Percentiles rank a stretch among this genome's conserved stretches.
These are phyloP conservation scores for Aureobasidium sp. DNA, from an alignment of 2,329 filamentous ascomycete genomes.

Conservation along the genomic window DNA sequence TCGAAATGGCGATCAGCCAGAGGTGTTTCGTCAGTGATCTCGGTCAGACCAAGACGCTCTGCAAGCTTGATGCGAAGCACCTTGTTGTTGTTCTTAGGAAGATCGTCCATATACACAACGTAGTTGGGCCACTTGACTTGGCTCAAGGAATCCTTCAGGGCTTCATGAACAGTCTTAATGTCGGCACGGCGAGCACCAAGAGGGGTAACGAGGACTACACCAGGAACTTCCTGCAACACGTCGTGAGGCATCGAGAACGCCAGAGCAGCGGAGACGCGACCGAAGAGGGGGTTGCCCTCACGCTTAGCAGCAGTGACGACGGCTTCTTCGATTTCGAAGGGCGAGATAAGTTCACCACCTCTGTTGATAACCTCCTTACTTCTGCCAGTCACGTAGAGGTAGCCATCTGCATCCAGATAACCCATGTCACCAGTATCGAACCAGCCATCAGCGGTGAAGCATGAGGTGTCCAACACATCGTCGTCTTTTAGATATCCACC, in stretches of 20 bases:
- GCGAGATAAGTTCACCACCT: constrained; percentile 51
- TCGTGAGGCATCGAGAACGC: constrained; percentile 47
- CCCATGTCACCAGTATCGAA: constrained; percentile 50
- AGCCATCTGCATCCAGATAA: constrained; percentile 44
- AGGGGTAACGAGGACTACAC: constrained; percentile 44
- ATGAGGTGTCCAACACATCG: constrained; percentile 36
- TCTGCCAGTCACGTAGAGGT: constrained; percentile 47
- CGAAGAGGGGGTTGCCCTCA: constrained; percentile 36
- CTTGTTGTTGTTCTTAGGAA: constrained; percentile 52
- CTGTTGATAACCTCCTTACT: constrained; percentile 52
- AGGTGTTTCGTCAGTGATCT: constrained; percentile 38
- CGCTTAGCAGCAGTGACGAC: constrained; percentile 41
- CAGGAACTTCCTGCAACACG: constrained; percentile 50
- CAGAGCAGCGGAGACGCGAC: constrained; percentile 42
- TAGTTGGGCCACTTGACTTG: constrained; percentile 47
- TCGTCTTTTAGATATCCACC: constrained; percentile 42
- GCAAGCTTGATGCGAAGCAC: constrained; percentile 47
- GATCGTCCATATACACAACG: constrained; percentile 48
- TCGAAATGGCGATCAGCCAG: constrained; percentile 43
- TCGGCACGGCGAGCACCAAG: constrained; percentile 37
- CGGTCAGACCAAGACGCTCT: constrained; percentile 39
- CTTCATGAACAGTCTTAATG: constrained; percentile 41
- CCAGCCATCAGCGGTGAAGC: constrained; percentile 43
- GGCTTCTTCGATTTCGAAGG: constrained; percentile 52
- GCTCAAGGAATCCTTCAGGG: constrained; percentile 41